Conservation (phyloP, 495 filamentous ascomycete genomes). For the Tuber borchii region DNA sequence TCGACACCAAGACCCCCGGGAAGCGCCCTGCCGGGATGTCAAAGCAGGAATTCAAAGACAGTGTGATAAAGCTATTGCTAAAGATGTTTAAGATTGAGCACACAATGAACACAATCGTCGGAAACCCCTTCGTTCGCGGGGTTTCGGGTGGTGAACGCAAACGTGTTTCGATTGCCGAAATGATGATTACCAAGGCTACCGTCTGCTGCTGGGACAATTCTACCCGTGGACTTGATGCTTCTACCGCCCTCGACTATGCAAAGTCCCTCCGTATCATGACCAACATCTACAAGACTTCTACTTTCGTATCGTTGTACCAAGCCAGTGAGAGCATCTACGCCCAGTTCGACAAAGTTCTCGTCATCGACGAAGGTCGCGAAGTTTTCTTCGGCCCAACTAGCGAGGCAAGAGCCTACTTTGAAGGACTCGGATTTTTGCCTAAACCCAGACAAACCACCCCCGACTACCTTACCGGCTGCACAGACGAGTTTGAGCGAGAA, state of each 20-base stretch:
- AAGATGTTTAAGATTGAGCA: slow-evolving; percentile 87
- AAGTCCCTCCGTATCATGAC: slow-evolving; percentile 72
- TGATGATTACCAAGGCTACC: slow-evolving; percentile 65
- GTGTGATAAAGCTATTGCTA: slow-evolving; percentile 62
- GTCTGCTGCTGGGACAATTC: slow-evolving; percentile 78
- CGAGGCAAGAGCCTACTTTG: slow-evolving; percentile 71
- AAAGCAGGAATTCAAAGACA: slow-evolving; percentile 59
- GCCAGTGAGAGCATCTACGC: slow-evolving; percentile 78
- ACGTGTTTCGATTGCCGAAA: slow-evolving; percentile 65
- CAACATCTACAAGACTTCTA: slow-evolving; percentile 69
- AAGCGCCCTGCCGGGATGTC: slow-evolving; percentile 62
- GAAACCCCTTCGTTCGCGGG: slow-evolving; percentile 72
- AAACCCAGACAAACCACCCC: slow-evolving; percentile 78
- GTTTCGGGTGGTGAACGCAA: slow-evolving; percentile 82
- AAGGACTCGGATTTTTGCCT: slow-evolving; percentile 68
- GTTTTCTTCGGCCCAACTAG: slow-evolving; percentile 70
- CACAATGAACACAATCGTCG: slow-evolving; percentile 72
- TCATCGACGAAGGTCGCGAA: slow-evolving; percentile 70
- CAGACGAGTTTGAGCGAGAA: slow-evolving; percentile 73
- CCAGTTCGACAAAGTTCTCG: slow-evolving; percentile 80
- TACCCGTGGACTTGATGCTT: slow-evolving; percentile 76
- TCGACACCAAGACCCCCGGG: slow-evolving; percentile 72
- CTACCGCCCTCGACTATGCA: slow-evolving; percentile 59
- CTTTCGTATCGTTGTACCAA: slow-evolving; percentile 76
- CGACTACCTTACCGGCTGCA: slow-evolving; percentile 79